These are phyloP conservation scores for Gossypium thurberi DNA, from an alignment of 345 rosid species.

Conservation along the genomic window DNA sequence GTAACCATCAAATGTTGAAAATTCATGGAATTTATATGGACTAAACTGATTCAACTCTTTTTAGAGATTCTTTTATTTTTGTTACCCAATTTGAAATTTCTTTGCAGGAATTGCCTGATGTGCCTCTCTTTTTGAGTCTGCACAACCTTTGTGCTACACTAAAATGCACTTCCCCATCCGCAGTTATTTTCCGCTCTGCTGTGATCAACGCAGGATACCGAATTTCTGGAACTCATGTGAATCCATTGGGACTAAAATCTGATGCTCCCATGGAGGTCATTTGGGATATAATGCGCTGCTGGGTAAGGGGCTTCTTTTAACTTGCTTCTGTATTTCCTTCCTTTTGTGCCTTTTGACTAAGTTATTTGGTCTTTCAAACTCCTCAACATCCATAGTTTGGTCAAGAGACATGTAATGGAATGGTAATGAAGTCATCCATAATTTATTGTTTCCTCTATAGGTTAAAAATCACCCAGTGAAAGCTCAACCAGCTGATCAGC, in stretches of 20 bases:
- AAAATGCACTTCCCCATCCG: slow-evolving; percentile 96
- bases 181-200: slow-evolving; percentile 88
- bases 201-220: slow-evolving; percentile 90
- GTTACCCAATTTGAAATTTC: neutral
- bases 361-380: too few relatives aligned
- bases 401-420: too few relatives aligned
- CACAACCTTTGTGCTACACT: slow-evolving; percentile 93
- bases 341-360: neutral
- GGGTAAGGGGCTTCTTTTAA: slow-evolving; percentile 55
- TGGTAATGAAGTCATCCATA: too few relatives aligned
- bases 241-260: slow-evolving; percentile 88
- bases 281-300: slow-evolving; percentile 99
- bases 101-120: slow-evolving; percentile 86
- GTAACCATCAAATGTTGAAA: neutral
- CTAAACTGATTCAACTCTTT: neutral
- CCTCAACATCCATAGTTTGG: too few relatives aligned
- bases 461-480: slow-evolving; percentile 93
- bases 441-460: slow-evolving; percentile 24
- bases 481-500: slow-evolving; percentile 68
- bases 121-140: slow-evolving; percentile 85
- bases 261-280: slow-evolving; percentile 97
- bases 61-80: neutral
- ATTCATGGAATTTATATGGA: neutral
- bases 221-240: slow-evolving; percentile 91
- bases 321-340: neutral